Evolutionary conservation across 1,284 basidiomycete species (phyloP), one percentile per base, ranked within the genome.

Genomic region (Puccinia hordei): DNA sequence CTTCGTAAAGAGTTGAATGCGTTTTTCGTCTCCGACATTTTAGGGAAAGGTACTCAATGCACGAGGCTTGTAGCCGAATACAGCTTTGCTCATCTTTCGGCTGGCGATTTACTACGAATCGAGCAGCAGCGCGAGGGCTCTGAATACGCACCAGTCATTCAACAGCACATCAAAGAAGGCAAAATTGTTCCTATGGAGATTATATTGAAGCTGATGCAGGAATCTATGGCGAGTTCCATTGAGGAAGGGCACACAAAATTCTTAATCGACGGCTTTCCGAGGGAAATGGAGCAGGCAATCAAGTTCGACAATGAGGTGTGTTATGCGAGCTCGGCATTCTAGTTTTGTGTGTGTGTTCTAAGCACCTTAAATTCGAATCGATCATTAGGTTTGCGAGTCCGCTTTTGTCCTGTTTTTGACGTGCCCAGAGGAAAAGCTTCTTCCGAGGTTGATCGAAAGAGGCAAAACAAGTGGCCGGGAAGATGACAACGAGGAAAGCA

Each of bases 271-370:
- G 97, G 97, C 3, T 99, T 99, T 88, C 97, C 97, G 66, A 90
- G 97, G 82, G 94, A 97, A 89, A 95, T 99, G 94, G 97, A 99
- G 86, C 97, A 99, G 87, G 96, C 96, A 0, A 83, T 92, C 85
- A 91, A 91, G 86, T 99, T 98, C 85, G 97, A 99, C 85, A 88
- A 93, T 84, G 89, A 90, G 68, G 95, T 95, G 83, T 83, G 90
- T 87, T 33, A 0, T 0, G 10, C 17, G 66, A n/a, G 65, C 5
- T 8, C 41, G 22, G 33, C 19, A 41, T 49, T 24, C 44, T 41
- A 15, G 0, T 38, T 10, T 9, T 79, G 13, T 53, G 46, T 46
- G 17, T n/a, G 1, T 59, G n/a, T n/a, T n/a, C 53, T 59, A 46
- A 41, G 38, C 44, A 59, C 8, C 24, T 59, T 59, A 24, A 59